Evolutionary conservation across 768 basidiomycete genomes (phyloP), one percentile per base, ranked within the genome.

Genomic region (Tylopilus cervinicoccineus): DNA sequence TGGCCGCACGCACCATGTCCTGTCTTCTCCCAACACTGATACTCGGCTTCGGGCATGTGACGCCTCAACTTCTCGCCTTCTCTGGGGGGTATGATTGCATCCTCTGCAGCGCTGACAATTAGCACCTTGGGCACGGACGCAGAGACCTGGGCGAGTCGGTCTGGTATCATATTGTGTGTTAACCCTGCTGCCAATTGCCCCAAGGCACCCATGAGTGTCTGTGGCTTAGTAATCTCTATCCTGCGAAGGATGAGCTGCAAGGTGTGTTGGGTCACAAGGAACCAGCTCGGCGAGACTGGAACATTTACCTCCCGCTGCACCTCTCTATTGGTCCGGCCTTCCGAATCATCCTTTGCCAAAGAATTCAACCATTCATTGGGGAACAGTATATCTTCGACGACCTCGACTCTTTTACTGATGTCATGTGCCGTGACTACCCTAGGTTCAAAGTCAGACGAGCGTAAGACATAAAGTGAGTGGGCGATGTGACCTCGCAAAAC

Each of bases 171-270:
- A 44, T 74, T 59, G 59, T 91, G 88, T 0, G 82, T 84, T 1
- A 86, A 53, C 0, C 59, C 81, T 1, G 89, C 86, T 13, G 70
- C 72, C 79, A 86, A 81, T 63, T 93, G 91, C 11, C 84, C 88
- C 14, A 92, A 48, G 23, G 77, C 67, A 0, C 89, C 89, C 16
- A 77, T 50, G 43, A 83, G 62, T 3, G 68, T 70, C 54, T 89
- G 90, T 3, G 77, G 79, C 28, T 74, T 76, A 2, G 84, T 81
- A 7, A 77, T 66, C 5, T 64, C 55, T 16, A 80, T 67, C 17
- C 83, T 79, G 16, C 60, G 65, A 33, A 70, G 62, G 54, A 73
- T 74, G 3, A 56, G 50, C 84, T 88, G 43, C 31, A 47, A 37
- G n/a, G 36, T 17, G 26, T 20, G 42, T 33, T 28, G 31, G 29